phyloP scores from a whole-genome alignment of 768 basidiomycete species.

The Lentinula raphanica region DNA sequence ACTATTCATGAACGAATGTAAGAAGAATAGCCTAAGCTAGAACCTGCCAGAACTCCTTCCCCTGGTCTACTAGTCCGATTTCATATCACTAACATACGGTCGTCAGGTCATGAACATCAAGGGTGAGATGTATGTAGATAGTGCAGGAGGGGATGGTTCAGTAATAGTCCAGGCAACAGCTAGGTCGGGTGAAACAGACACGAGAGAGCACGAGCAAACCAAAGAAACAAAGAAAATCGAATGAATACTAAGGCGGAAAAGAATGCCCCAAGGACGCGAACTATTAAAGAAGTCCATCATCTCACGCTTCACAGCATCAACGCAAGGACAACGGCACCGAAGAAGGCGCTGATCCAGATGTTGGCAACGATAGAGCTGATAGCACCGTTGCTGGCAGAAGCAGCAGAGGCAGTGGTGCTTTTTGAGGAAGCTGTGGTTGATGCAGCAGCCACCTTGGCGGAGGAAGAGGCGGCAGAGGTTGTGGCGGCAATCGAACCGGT shows the following conservation, averaged over 20 bases:
- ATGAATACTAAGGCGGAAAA: background rate
- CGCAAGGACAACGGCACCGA: background rate
- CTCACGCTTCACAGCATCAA: background rate
- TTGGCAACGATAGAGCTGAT: background rate
- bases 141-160: background rate
- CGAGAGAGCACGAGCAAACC: background rate
- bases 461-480: constrained; percentile 15
- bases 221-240: background rate
- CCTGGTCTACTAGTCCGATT: background rate
- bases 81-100: background rate
- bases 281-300: background rate
- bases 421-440: background rate
- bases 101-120: background rate
- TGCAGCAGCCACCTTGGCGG: constrained; percentile 10
- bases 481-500: constrained; percentile 20
- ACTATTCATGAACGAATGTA: constrained; percentile 5
- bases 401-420: background rate
- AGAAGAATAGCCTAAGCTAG: constrained; percentile 1
- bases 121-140: background rate
- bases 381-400: constrained; percentile 1
- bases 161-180: background rate
- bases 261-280: background rate
- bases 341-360: background rate
- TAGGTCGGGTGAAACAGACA: constrained; percentile 5
- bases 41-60: background rate